phyloP scores from a whole-genome alignment of 1,139 yeast species.

The Arxiozyma telluris region DNA sequence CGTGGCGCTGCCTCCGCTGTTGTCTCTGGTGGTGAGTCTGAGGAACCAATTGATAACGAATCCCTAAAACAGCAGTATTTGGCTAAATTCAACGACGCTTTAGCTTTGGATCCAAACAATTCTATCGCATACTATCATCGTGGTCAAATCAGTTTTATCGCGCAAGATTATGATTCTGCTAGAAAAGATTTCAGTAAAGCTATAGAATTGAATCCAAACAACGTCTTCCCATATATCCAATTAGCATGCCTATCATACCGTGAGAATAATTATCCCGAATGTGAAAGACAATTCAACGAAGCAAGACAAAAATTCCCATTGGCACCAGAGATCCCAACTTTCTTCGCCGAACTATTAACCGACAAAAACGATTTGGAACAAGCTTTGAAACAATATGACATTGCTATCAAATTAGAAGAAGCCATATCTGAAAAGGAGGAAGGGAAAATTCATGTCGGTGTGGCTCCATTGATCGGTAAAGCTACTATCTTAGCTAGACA shows the following conservation, averaged over 20 bases:
- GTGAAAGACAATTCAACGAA: constrained; percentile 49
- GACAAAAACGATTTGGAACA: constrained; percentile 66
- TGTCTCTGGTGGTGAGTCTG: background rate
- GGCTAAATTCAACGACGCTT: constrained; percentile 54
- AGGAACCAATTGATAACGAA: background rate
- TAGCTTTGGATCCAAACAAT: constrained; percentile 56
- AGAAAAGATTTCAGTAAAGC: constrained; percentile 69
- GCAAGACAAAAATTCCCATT: constrained; percentile 76
- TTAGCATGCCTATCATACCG: constrained; percentile 88
- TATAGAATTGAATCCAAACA: constrained; percentile 60
- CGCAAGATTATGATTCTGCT: constrained; percentile 68
- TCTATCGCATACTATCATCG: constrained; percentile 89
- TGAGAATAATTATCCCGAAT: constrained; percentile 52
- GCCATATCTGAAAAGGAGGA: constrained; percentile 21
- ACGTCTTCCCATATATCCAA: constrained; percentile 83
- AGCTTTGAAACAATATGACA: constrained; percentile 79
- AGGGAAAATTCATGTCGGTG: constrained; percentile 58
- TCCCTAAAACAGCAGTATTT: constrained; percentile 48
- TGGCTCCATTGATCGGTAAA: constrained; percentile 83
- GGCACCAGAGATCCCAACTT: constrained; percentile 86
- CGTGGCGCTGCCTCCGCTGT: background rate
- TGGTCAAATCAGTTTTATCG: constrained; percentile 83
- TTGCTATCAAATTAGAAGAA: constrained; percentile 70
- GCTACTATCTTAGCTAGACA: constrained; percentile 66
- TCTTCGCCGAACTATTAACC: constrained; percentile 86